Conservation (phyloP, 1,284 basidiomycete species). For the Cryptococcus maquisensis region DNA sequence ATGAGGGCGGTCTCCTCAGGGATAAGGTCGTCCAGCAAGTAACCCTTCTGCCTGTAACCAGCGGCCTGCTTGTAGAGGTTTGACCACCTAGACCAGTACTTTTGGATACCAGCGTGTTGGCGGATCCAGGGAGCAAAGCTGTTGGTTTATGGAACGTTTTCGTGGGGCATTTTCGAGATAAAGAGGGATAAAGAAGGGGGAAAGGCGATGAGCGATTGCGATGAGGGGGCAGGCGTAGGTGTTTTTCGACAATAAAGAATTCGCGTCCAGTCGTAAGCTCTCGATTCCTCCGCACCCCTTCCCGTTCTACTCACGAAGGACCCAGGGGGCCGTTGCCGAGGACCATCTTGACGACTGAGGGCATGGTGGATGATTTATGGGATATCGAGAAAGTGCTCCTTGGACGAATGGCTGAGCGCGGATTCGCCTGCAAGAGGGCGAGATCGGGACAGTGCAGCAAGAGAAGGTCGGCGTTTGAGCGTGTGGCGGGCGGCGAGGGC, state of each 20-base stretch:
- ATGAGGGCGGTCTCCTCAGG: conserved; percentile 81
- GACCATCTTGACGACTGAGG: conserved; percentile 36
- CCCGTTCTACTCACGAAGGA: conserved; percentile 52
- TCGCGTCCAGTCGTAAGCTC: neutral
- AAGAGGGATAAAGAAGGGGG: neutral
- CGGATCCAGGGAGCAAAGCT: conserved; percentile 69
- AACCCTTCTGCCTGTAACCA: conserved; percentile 84
- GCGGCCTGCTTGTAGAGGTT: conserved; percentile 75
- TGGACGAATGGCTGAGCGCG: too few relatives aligned
- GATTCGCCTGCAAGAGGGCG: too few relatives aligned
- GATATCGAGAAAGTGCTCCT: neutral
- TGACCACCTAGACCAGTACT: conserved; percentile 68
- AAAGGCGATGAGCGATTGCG: neutral
- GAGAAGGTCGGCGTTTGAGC: neutral
- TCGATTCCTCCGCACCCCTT: neutral
- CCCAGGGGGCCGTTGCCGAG: conserved; percentile 65
- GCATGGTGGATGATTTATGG: conserved; percentile 12
- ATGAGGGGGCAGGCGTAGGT: neutral
- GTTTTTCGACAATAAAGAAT: neutral
- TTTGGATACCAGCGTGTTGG: conserved; percentile 54
- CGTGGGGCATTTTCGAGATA: neutral
- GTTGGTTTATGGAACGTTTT: conserved; percentile 4
- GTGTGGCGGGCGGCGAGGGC: neutral
- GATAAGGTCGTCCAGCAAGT: conserved; percentile 93
- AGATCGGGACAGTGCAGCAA: too few relatives aligned